Base-by-base conservation (phyloP, 2,329 filamentous ascomycete genomes). In the Byssochlamys sp. region DNA sequence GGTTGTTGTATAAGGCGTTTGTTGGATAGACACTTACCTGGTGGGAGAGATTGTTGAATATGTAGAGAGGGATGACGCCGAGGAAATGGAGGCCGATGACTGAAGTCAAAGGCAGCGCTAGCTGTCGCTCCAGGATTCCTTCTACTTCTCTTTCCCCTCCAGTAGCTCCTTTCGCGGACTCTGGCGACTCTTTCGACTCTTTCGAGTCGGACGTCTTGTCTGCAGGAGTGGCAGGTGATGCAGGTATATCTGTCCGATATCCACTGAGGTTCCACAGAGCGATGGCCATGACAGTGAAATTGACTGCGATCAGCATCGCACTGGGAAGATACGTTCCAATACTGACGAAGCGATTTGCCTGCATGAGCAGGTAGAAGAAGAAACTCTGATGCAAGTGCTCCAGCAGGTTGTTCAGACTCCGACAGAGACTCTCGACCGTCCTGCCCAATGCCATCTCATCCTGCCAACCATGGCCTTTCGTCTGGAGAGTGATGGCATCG, bases 381-480 rank as follows among this genome's bases (percentile, higher is more conserved):
- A 99, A 99, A 72, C 91, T 96, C 76, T 99, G 94, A 71, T 99
- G 94, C 60, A 99, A 80, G 71, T 99, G 91, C 75, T 99, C 94
- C 31, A 99, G 82, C 58, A 99, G 77, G 69, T 99, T 99, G 77
- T 99, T 99, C 73, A 99, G 78, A 71, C 90, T 96, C 66, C 94
- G 83, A 72, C 95, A 95, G 2, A 94, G 83, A 66, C 91, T 91
- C 75, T 99, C 94, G 3, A 97, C 81, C 0, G 91, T 86, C 56
- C 91, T 82, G 4, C 94, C 94, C 69, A 99, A 84, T 9, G 88
- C 89, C 90, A 97, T 97, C 75, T 97, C 94, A 71, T 99, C 94
- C 68, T 97, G 90, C 90, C 91, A 96, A 31, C 94, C 94, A 49
- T 92, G 80, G 1, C 92, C 92, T 59, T 90, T 88, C 0, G 94